Evolutionary conservation across 2,329 filamentous ascomycete genomes (phyloP), one percentile per base, ranked within the genome.

Genomic region (Xylaria sp.): DNA sequence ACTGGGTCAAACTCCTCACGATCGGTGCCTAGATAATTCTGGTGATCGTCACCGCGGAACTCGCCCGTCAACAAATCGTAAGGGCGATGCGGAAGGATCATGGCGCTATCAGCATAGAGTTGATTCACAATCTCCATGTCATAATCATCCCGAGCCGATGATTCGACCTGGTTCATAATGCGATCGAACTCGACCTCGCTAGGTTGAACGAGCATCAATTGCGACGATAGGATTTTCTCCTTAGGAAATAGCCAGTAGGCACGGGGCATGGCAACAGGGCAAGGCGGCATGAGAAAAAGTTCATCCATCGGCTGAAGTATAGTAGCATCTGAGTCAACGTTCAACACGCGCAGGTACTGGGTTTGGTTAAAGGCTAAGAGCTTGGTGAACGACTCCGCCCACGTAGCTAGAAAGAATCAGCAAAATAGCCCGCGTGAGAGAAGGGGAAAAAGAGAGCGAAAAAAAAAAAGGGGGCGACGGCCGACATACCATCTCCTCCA

Each of bases 121-220:
- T 85, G 80, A 71, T 93, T 91, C 53, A 91, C 78, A 0, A 92
- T 80, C 72, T 91, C 89, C 89, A 91, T 91, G 68, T 92, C 90
- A 66, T 86, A 90, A 10, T 85, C 81, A 45, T 75, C 71, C 18
- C 70, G 69, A 10, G 73, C 71, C 0, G 80, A 76, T 1, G 65
- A 64, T 41, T 78, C 72, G 45, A 80, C 76, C 63, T 78, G 76
- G 56, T 78, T 73, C 76, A 78, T 76, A 58, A 83, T 70, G 18
- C 77, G 76, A 13, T 73, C 70, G 56, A 85, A 85, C 63, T 91
- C 89, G 10, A 73, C 72, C 18, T 80, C 75, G 2, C 84, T 86
- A 0, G 91, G 90, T 56, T 89, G 81, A 48, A 91, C 80, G 4
- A 92, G 84, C 76, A 91, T 84, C 46, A 92, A 74, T 48, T 89